Evolutionary conservation across 2,329 filamentous ascomycete genomes (phyloP).

Genomic region (Pleomassaria siparia): DNA sequence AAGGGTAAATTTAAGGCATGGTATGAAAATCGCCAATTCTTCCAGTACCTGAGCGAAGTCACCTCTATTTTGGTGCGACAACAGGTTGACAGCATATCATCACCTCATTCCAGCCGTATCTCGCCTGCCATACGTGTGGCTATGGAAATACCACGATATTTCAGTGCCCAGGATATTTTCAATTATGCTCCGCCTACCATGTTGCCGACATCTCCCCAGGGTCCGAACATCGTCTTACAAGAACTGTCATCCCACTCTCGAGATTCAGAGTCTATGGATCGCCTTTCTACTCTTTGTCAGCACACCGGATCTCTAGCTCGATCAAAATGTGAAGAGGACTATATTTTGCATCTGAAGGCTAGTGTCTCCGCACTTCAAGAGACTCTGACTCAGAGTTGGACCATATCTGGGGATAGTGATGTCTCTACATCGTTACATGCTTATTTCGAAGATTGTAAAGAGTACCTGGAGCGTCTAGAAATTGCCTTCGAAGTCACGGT

Average conservation of each 20-base stretch:
- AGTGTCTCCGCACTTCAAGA: constrained; percentile 3
- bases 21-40: constrained; percentile 46
- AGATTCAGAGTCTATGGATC: not conserved
- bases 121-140: not conserved
- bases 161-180: constrained; percentile 1
- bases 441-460: constrained; percentile 16
- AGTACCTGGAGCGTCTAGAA: constrained; percentile 11
- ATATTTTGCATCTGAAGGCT: not conserved
- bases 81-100: not conserved
- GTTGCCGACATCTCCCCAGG: constrained; percentile 5
- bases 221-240: not conserved
- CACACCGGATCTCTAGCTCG: constrained; percentile 10
- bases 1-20: constrained; percentile 17
- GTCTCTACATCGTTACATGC: constrained; percentile 4
- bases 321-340: constrained; percentile 19
- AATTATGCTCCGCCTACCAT: not conserved
- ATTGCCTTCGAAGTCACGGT: constrained; percentile 4
- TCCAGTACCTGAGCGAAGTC: constrained; percentile 24
- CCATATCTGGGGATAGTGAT: not conserved
- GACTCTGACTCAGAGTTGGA: not conserved
- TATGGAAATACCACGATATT: constrained; percentile 2
- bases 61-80: constrained; percentile 13
- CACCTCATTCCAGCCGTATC: not conserved
- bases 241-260: not conserved
- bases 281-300: constrained; percentile 17